phyloP scores from a whole-genome alignment of 805 yeast genomes.

The Saccharomycopsis fodiens region DNA sequence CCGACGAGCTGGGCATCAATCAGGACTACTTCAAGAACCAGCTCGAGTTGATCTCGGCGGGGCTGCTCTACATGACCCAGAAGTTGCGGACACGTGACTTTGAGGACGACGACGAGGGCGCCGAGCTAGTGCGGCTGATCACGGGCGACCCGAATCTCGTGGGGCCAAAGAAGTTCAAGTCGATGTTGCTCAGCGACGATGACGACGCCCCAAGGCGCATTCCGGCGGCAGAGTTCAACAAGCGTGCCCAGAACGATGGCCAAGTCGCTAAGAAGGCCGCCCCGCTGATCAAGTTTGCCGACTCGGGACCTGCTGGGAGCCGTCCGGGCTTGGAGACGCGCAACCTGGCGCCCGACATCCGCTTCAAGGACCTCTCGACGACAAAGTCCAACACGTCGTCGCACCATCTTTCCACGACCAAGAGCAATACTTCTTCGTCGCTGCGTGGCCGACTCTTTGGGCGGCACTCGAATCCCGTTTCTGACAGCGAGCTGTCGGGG shows the following conservation, averaged over 20 bases:
- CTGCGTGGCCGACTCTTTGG: too few relatives aligned
- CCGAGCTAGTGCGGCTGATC: conserved; percentile 33
- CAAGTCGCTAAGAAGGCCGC: background rate
- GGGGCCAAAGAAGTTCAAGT: conserved; percentile 12
- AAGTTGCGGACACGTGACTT: conserved; percentile 26
- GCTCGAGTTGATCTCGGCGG: conserved; percentile 22
- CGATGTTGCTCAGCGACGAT: conserved; percentile 12
- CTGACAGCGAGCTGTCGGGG: background rate
- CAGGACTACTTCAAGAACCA: conserved; percentile 20
- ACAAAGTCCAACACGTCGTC: background rate
- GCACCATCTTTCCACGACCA: too few relatives aligned
- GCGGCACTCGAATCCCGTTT: too few relatives aligned
- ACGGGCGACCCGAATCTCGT: conserved; percentile 28
- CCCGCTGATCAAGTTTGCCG: conserved; percentile 14
- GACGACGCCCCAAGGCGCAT: conserved; percentile 2
- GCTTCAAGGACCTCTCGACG: background rate
- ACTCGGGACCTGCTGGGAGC: background rate
- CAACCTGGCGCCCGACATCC: conserved; percentile 7
- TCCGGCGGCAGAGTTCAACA: conserved; percentile 15
- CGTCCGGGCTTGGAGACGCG: conserved; percentile 3
- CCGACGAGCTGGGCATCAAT: conserved; percentile 4
- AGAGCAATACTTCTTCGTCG: too few relatives aligned
- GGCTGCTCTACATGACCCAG: conserved; percentile 21
- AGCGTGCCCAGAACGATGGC: background rate
- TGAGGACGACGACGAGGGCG: conserved; percentile 30